Evolutionary conservation across 2,329 filamentous ascomycete genomes (phyloP).

Genomic region (Aspergillus quadricinctus): DNA sequence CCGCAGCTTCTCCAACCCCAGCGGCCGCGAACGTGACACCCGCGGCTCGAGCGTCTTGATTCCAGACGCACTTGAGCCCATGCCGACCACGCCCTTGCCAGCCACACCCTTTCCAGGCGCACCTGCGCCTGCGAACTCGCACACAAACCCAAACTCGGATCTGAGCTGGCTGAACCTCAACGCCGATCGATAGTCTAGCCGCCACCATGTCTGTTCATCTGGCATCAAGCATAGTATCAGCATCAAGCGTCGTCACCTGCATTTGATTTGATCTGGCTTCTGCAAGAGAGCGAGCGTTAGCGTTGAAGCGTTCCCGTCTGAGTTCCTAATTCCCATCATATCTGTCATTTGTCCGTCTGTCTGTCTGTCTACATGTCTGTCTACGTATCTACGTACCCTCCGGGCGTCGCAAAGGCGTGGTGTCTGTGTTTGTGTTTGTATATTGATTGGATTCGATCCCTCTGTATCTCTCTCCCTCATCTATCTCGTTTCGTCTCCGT

Average conservation of each 20-base stretch:
- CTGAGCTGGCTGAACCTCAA: slow-evolving; percentile 44
- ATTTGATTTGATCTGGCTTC: slow-evolving; percentile 7
- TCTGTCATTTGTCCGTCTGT: background rate
- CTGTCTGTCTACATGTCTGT: background rate
- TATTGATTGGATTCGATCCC: background rate
- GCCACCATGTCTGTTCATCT: background rate
- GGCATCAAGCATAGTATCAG: background rate
- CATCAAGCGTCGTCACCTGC: background rate
- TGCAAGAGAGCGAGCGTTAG: slow-evolving; percentile 3
- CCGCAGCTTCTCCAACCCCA: slow-evolving; percentile 33
- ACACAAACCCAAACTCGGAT: slow-evolving; percentile 33
- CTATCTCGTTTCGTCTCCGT: background rate
- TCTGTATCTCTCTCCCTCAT: background rate
- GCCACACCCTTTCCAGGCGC: background rate
- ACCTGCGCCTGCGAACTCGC: slow-evolving; percentile 4
- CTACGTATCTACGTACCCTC: background rate
- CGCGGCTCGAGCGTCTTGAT: slow-evolving; percentile 32
- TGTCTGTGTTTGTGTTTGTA: background rate
- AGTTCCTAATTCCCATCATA: background rate
- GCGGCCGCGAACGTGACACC: slow-evolving; percentile 14
- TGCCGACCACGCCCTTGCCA: slow-evolving; percentile 6
- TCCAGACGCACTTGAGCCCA: slow-evolving; percentile 24
- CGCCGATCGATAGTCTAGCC: slow-evolving; percentile 18
- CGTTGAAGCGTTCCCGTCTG: slow-evolving; percentile 8
- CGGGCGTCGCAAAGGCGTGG: background rate